Base-by-base conservation (phyloP, 2,329 filamentous ascomycete genomes). In the Penicillium olsonii region DNA sequence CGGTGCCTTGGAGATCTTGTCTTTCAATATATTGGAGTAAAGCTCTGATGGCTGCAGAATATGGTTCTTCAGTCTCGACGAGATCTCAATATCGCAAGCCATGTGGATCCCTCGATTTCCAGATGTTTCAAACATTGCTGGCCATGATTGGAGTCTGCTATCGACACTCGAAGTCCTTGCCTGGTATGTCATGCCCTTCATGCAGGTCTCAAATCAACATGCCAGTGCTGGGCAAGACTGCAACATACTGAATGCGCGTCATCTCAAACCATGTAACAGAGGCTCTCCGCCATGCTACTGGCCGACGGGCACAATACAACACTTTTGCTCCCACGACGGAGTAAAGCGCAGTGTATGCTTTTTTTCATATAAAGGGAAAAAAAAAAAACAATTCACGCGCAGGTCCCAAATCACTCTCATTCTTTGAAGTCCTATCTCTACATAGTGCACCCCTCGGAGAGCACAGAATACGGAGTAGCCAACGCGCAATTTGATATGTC, bases 121-220 rank as follows among this genome's bases (percentile, higher is more conserved):
- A 39, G 22, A 8, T 17, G 37, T 26, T 29, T 34, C 19, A 42
- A 15, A 14, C n/a, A 3, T 7, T 12, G 8, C 22, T 17, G 31
- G 27, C 7, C 24, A 19, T 37, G 8, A 8, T 33, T 18, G 17
- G 27, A 34, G 29, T 54, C 27, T 31, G 29, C 17, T 22, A 41
- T 22, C 12, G 8, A 15, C 22, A 47, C 46, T 37, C 45, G 37
- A n/a, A 17, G 15, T 42, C 49, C 35, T 43, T 49, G 27, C 41
- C 48, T 45, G 31, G 17, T 41, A 46, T 54, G 34, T 38, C 45
- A 45, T n/a, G 19, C 27, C 48, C 52, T 52, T 45, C 44, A 55
- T 53, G 47, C 37, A 40, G 33, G 46, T 50, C 37, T 46, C 35
- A 37, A 31, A 38, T 41, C 24, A 42, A 48, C 44, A 54, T 54